Evolutionary conservation across 1,284 basidiomycete species (phyloP), one percentile per base, ranked within the genome.

Genomic region (Porphyrellus sp.): DNA sequence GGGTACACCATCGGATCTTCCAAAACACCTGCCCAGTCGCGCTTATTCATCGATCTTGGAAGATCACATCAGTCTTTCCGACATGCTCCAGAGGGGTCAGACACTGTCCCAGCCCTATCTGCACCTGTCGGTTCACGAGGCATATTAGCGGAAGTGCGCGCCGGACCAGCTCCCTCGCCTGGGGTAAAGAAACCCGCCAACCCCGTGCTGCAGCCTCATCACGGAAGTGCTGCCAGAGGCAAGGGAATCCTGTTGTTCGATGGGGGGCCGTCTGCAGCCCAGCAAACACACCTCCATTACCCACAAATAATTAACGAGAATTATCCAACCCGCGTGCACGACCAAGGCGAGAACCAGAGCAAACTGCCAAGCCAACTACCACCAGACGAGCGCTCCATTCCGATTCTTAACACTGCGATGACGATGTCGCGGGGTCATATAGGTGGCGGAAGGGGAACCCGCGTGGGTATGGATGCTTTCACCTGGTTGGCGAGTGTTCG

Each of bases 401-500:
- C 61, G 6, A 70, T 57, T 20, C 61, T 63, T 7, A 55, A 52
- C 13, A 49, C 64, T 24, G 61, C 61, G 12, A 69, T 63, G 62
- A 68, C 65, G 48, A 73, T 46, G 81, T 79, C 45, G 79, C 80
- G 37, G 80, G 86, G 84, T 77, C 77, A 60, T 75, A 82, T 33
- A 77, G 83, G 76, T 7, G 77, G 77, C 3, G 78, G 76, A 5
- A 79, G 76, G 54, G 77, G 77, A 34, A 72, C 75, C 11, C 72
- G 75, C 15, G 77, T 86, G 64, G 84, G 89, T 47, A 79, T 89
- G 71, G 85, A 89, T 47, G 73, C 81, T 8, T 72, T 86, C 34
- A 77, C 79, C 3, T 91, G 89, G 89, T 64, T 91, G 51, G 78
- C 82, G 21, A 86, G 77, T 57, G 81, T 91, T 45, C 85, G 82